These are phyloP conservation scores for Saccharomycopsis vini DNA, from an alignment of 805 yeast genomes.

Conservation along the genomic window DNA sequence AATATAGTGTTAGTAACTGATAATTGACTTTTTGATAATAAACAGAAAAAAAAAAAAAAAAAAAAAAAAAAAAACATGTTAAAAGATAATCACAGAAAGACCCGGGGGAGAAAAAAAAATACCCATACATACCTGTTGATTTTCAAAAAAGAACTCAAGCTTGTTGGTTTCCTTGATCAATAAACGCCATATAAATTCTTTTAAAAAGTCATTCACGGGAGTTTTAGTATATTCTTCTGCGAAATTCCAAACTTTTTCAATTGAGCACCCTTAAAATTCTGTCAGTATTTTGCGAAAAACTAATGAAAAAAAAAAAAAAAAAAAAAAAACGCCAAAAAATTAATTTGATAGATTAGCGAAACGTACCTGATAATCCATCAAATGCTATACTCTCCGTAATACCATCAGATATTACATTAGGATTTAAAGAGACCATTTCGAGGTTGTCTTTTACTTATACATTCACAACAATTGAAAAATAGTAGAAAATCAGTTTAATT, in stretches of 20 bases:
- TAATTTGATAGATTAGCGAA: background rate
- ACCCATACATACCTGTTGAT: background rate
- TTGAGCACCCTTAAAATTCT: background rate
- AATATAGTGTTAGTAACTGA: too few species aligned
- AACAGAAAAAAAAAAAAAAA: too few species aligned
- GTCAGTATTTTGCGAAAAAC: too few species aligned
- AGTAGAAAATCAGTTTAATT: too few species aligned
- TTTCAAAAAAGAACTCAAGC: background rate
- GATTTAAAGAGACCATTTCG: too few species aligned
- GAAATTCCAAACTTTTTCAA: constrained; percentile 7
- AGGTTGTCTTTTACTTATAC: too few species aligned
- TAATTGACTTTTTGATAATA: too few species aligned
- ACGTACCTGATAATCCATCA: background rate
- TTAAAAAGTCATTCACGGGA: background rate
- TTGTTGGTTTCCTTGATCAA: constrained; percentile 2
- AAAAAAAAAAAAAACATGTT: too few species aligned
- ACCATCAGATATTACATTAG: background rate
- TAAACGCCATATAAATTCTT: constrained; percentile 6
- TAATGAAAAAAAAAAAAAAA: too few species aligned
- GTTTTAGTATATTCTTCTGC: background rate
- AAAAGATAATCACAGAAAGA: too few species aligned
- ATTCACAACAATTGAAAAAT: too few species aligned
- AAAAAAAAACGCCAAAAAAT: background rate
- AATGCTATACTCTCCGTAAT: background rate
- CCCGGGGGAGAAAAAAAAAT: too few species aligned